Evolutionary conservation across 179 eudicot species (phyloP).

Genomic region (Beta macrorhiza): DNA sequence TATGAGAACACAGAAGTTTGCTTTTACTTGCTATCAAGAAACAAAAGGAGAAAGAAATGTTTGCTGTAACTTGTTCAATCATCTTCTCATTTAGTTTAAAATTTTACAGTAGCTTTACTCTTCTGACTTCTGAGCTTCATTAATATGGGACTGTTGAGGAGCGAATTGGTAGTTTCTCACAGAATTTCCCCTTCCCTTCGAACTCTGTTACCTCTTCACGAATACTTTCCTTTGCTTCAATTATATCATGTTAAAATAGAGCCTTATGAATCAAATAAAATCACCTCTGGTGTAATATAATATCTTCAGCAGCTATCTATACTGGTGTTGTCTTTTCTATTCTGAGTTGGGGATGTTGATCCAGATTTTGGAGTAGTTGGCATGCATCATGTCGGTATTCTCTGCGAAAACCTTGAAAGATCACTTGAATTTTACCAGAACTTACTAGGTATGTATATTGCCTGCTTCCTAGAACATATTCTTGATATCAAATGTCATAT

Average conservation of each 20-base stretch:
- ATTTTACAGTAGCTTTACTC: not conserved
- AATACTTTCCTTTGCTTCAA: not conserved
- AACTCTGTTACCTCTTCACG: not conserved
- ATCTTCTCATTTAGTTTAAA: not conserved
- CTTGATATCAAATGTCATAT: not conserved
- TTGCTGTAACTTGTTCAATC: not conserved
- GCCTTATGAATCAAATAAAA: not conserved
- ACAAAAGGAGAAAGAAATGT: not conserved
- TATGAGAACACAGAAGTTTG: not conserved
- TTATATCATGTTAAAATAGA: not conserved
- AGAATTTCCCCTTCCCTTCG: not conserved
- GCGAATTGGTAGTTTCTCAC: not conserved
- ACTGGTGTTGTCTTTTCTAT: not conserved
- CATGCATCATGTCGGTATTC: conserved; percentile 88
- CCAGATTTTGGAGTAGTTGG: conserved; percentile 86
- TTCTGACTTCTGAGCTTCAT: not conserved
- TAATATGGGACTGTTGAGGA: not conserved
- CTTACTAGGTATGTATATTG: conserved; percentile 57
- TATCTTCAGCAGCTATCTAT: not conserved
- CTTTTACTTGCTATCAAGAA: not conserved
- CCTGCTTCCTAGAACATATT: not conserved
- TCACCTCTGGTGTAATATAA: not conserved
- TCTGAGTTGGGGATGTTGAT: conserved; percentile 21
- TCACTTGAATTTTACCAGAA: conserved; percentile 89
- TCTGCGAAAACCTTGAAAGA: conserved; percentile 90